A percentile compares a stretch with the other conserved stretches of the same genome.
phyloP scores from a whole-genome alignment of 257 asterid genomes.

The Verbascum thapsus region DNA sequence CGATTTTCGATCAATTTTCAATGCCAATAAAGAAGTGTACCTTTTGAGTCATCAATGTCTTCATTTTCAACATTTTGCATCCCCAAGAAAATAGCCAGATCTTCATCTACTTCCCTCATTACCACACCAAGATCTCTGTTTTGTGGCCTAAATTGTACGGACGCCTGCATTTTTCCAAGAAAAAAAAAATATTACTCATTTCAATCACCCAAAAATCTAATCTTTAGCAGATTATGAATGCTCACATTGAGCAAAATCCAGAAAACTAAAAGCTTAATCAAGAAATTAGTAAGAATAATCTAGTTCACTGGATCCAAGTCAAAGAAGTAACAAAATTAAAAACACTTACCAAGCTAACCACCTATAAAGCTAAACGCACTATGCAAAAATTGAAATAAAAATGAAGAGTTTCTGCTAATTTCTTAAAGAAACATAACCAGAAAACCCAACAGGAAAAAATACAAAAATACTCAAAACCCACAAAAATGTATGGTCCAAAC shows the following conservation, averaged over 20 bases:
- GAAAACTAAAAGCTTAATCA: too few relatives aligned
- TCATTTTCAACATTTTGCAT: constrained; percentile 33
- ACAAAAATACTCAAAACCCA: constrained; percentile 26
- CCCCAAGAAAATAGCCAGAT: constrained; percentile 66
- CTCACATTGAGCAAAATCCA: constrained; percentile 21
- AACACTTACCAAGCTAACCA: constrained; percentile 16
- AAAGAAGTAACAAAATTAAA: constrained; percentile 20
- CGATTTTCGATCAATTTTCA: constrained; percentile 7
- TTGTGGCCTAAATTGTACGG: constrained; percentile 71
- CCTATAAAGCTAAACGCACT: constrained; percentile 1
- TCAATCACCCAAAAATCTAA: too few relatives aligned
- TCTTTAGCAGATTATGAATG: background rate
- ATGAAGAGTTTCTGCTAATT: constrained; percentile 13
- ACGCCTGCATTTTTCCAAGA: constrained; percentile 54
- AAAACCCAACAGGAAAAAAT: background rate
- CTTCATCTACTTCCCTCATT: constrained; percentile 84
- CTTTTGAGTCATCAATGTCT: constrained; percentile 32
- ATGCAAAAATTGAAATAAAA: too few relatives aligned
- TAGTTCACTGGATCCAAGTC: constrained; percentile 30
- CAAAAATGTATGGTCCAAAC: background rate
- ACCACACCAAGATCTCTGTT: constrained; percentile 78
- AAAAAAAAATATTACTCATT: too few relatives aligned
- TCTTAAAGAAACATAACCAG: constrained; percentile 18
- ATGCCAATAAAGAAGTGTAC: constrained; percentile 32
- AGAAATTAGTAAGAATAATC: constrained; percentile 29